These are phyloP conservation scores for Pleurotus eryngii DNA, from an alignment of 768 basidiomycete species.

Conservation along the genomic window DNA sequence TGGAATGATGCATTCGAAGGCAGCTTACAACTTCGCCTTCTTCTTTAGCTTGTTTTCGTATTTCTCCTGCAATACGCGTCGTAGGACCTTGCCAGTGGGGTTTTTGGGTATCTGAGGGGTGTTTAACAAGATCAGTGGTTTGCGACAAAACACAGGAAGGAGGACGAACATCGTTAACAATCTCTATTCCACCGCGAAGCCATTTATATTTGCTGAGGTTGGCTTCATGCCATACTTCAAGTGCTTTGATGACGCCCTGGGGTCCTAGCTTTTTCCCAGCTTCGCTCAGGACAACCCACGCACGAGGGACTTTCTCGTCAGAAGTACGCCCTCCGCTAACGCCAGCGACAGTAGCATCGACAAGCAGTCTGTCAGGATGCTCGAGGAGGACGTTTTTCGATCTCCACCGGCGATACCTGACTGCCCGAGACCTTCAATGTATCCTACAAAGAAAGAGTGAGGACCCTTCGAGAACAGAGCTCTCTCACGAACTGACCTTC, in stretches of 20 bases:
- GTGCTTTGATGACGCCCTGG: conserved; percentile 33
- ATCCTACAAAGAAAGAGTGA: conserved; percentile 40
- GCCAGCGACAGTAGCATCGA: conserved; percentile 70
- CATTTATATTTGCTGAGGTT: conserved; percentile 75
- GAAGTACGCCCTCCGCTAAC: conserved; percentile 66
- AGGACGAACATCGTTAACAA: conserved; percentile 55
- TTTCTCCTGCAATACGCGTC: conserved; percentile 56
- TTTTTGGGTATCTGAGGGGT: conserved; percentile 62
- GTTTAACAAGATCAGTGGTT: not conserved
- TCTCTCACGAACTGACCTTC: conserved; percentile 46
- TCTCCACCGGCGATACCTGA: conserved; percentile 80
- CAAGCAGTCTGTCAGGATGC: conserved; percentile 59
- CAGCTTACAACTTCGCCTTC: conserved; percentile 29
- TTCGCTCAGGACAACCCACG: conserved; percentile 70
- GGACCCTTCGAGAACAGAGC: too few relatives aligned
- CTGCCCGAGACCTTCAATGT: conserved; percentile 76
- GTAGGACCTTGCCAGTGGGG: conserved; percentile 69
- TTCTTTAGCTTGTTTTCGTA: conserved; percentile 37
- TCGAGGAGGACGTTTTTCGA: conserved; percentile 62
- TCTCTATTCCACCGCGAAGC: conserved; percentile 67
- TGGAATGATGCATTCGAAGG: too few relatives aligned
- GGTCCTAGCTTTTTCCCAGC: conserved; percentile 49
- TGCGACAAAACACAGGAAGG: conserved; percentile 2
- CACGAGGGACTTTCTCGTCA: conserved; percentile 73
- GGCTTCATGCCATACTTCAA: conserved; percentile 61